Evolutionary conservation across 495 filamentous ascomycete species (phyloP).

Genomic region (Cryomyces minteri): DNA sequence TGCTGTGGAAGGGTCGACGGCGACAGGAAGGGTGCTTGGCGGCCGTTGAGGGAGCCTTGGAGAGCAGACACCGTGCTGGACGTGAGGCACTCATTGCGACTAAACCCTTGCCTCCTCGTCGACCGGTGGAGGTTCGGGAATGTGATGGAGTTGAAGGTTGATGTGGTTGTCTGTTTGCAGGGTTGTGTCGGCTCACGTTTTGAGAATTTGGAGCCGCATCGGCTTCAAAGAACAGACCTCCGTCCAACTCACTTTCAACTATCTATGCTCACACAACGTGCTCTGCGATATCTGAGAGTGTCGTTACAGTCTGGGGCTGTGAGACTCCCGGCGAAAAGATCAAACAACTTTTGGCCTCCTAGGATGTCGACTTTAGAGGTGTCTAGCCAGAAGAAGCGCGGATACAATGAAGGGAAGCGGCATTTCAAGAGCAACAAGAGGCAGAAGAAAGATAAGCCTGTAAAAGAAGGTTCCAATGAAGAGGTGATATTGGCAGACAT

Average conservation of each 20-base stretch:
- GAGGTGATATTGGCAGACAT: conserved; percentile 63
- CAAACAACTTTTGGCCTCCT: neutral
- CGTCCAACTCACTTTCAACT: too few species aligned
- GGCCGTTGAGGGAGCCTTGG: conserved; percentile 23
- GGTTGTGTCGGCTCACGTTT: too few species aligned
- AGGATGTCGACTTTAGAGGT: conserved; percentile 4
- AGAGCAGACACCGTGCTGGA: conserved; percentile 38
- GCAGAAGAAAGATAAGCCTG: conserved; percentile 33
- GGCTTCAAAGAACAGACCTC: too few species aligned
- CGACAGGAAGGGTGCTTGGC: conserved; percentile 23
- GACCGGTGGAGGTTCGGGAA: too few species aligned
- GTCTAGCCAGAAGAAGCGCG: conserved; percentile 13
- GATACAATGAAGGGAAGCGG: conserved; percentile 11
- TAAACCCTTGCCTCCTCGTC: too few species aligned
- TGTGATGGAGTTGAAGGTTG: too few species aligned
- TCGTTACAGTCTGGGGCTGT: too few species aligned
- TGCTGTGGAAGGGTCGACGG: conserved; percentile 34
- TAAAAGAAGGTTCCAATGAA: conserved; percentile 40
- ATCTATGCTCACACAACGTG: too few species aligned
- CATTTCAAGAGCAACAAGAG: conserved; percentile 33
- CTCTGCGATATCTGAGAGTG: too few species aligned
- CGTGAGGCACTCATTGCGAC: conserved; percentile 36
- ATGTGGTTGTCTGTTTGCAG: too few species aligned
- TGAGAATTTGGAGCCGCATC: too few species aligned
- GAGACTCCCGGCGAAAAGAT: too few species aligned